Conservation (phyloP, 2,329 filamentous ascomycete species). For the Verticillium isaacii region DNA sequence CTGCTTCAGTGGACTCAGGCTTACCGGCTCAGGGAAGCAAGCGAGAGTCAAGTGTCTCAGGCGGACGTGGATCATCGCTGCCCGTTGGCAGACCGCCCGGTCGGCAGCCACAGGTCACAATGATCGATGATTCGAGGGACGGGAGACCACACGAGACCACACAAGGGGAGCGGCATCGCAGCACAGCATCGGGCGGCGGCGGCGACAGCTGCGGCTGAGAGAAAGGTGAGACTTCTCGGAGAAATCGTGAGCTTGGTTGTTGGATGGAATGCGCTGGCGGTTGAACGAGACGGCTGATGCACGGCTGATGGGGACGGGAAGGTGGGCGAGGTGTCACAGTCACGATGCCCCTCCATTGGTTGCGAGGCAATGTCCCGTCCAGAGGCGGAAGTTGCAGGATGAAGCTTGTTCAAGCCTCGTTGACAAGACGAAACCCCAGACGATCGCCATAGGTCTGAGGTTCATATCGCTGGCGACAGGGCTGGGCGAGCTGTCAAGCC, state of each 20-base stretch:
- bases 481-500: background rate
- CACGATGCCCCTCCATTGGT: background rate
- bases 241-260: background rate
- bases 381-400: background rate
- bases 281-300: background rate
- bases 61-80: background rate
- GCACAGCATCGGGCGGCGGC: background rate
- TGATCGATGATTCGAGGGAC: background rate
- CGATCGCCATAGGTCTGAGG: background rate
- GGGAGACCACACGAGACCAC: background rate
- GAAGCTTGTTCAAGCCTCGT: background rate
- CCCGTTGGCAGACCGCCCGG: background rate
- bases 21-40: background rate
- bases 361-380: background rate
- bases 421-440: background rate
- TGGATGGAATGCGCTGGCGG: background rate
- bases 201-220: background rate
- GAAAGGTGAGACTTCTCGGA: background rate
- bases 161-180: background rate
- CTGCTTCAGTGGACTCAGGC: background rate
- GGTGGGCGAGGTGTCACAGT: background rate
- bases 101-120: background rate
- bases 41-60: background rate
- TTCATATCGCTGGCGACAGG: background rate
- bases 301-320: too few relatives aligned